Evolutionary conservation across 192 early-diverging fungal species (phyloP).

Genomic region (Coemansia sp.): DNA sequence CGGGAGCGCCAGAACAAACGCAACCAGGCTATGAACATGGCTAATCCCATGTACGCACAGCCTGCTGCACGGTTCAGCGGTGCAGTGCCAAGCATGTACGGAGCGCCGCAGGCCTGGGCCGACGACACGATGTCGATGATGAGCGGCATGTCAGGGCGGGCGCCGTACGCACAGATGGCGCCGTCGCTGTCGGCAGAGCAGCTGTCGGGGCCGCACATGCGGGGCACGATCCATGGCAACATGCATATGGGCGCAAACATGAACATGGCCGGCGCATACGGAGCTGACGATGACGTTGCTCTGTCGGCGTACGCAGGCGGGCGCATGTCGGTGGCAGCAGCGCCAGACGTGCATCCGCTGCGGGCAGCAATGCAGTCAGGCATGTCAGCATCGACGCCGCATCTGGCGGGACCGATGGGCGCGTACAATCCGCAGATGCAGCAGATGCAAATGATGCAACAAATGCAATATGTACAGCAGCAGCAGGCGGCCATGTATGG

Average conservation of each 20-base stretch:
- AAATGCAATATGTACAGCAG: constrained; percentile 37
- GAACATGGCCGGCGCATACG: constrained; percentile 10
- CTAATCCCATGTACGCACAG: constrained; percentile 24
- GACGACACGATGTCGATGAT: constrained; percentile 56
- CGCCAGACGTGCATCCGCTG: constrained; percentile 48
- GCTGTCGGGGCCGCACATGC: constrained; percentile 34
- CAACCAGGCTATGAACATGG: constrained; percentile 52
- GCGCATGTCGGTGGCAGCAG: constrained; percentile 41
- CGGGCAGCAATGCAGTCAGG: constrained; percentile 55
- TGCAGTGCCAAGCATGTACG: constrained; percentile 49
- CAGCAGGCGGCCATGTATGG: constrained; percentile 9
- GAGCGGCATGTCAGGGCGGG: constrained; percentile 51
- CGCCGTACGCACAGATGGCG: constrained; percentile 44
- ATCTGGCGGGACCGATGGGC: constrained; percentile 32
- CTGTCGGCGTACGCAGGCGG: constrained; percentile 41
- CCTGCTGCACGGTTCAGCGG: constrained; percentile 29
- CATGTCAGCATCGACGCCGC: constrained; percentile 53
- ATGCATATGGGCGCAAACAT: constrained; percentile 14
- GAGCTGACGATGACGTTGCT: constrained; percentile 47
- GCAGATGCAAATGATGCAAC: constrained; percentile 28
- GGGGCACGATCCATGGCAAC: constrained; percentile 41
- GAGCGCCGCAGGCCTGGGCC: constrained; percentile 35
- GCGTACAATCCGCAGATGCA: constrained; percentile 25
- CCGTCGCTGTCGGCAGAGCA: constrained; percentile 50
- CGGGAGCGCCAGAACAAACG: constrained; percentile 56